Base-by-base conservation (phyloP, 768 basidiomycete species). In the Cystofilobasidium bisporidii region DNA sequence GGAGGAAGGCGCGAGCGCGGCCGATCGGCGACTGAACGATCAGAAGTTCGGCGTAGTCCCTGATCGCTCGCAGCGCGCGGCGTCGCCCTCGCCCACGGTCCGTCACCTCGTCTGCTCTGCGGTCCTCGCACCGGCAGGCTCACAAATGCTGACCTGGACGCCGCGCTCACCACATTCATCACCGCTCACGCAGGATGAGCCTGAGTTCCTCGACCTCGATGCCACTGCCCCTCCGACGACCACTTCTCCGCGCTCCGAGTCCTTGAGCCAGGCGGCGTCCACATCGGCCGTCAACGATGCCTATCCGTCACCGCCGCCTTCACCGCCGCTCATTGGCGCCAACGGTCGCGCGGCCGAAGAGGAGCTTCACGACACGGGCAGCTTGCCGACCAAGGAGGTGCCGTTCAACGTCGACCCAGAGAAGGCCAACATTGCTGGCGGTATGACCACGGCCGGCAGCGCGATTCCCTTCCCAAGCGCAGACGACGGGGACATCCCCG, bases 171-270 rank as follows among this genome's bases (percentile, higher is more conserved):
- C n/a, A n/a, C 62, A 9, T 3, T 12, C 61, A 14, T 55, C 63
- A 5, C 22, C 32, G 57, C 45, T 45, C n/a, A 24, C 50, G 38
- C 58, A 22, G 65, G 67, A 73, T 67, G 75, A 73, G 72, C 88
- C 90, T 1, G 90, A 93, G 56, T 90, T 87, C 73, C 80, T 96
- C 62, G 91, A 96, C 76, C 81, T 96, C 55, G 80, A 94, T 74
- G 88, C 85, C 0, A 61, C 72, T 6, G 2, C 58, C 30, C 22
- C 65, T 24, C 26, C 69, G 60, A 8, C 45, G 12, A 57, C 17
- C 60, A 47, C 36, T 5, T 38, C 41, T 12, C 5, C 48, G n/a
- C 63, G 20, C 18, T 40, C 28, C 24, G 32, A 0, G 28, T 17
- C 40, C 30, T 2, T 22, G 50, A 62, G 36, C 41, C 33, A 43